Base-by-base conservation (phyloP, 2,329 filamentous ascomycete species). In the Bisporella sp. region DNA sequence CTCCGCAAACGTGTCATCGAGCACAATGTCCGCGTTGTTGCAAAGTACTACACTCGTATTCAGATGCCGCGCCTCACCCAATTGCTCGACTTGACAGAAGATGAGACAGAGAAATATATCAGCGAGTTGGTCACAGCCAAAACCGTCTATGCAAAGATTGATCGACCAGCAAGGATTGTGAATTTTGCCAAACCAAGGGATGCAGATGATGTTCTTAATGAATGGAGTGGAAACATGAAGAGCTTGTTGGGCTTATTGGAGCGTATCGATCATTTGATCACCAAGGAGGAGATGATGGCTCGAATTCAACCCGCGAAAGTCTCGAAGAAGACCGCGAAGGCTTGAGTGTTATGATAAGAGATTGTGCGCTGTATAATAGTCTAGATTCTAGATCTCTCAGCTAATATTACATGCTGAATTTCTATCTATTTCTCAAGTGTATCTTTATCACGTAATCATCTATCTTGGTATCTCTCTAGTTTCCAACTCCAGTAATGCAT, bases 241-340 rank as follows among this genome's bases (percentile, higher is more conserved):
- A 91, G 85, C 65, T 71, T 96, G 62, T 72, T 96, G 58, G 89
- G 89, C 8, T 72, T 92, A 49, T 67, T 96, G 65, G 90, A 96
- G 76, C 80, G 90, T 56, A 95, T 99, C 54, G 93, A 99, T 66
- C 93, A 99, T 69, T 77, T 99, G 63, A 99, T 99, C 65, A 99
- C 95, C 49, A 97, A 97, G 78, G 93, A 99, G 73, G 93, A 99
- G 77, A 99, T 99, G 93, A 99, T 99, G 93, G 93, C 93, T 40
- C 81, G 91, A 53, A 97, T 99, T 63, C 85, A 93, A 69, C 89
- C 89, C 5, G 75, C 57, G 5, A 63, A 64, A 49, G 41, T 54
- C 45, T 43, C 60, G 11, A 65, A 64, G 54, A 52, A 65, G 54
- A 72, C 70, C 46, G 68, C 66, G 53, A 66, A 68, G 54, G 61